Evolutionary conservation across 805 yeast genomes (phyloP), one percentile per base, ranked within the genome.

Genomic region (Yarrowia sp.): DNA sequence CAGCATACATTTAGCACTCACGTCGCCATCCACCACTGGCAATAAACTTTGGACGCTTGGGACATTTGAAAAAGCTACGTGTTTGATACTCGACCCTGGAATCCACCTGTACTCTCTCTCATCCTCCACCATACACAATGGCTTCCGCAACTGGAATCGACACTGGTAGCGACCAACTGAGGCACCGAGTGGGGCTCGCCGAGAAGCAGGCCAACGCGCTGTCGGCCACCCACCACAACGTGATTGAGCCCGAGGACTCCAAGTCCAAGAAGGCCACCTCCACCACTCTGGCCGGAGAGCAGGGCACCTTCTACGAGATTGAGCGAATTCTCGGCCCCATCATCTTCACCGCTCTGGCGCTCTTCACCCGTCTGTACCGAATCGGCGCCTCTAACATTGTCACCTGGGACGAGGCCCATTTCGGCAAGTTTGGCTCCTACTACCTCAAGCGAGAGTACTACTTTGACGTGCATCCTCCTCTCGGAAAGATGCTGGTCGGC

Each of bases 331-430:
- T 63, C 26, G 67, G 67, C 22, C 75, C 75, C 19, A 67, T 73
- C 52, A 35, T 73, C 32, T 73, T 73, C 70, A 73, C 75, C 11
- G 70, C 61, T 12, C 94, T 96, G 75, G 86, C 97, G 5, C 86
- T 91, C 72, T 84, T 75, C 67, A 74, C 79, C 35, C 75, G 81
- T 19, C 70, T 91, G 77, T 87, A 90, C 79, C 83, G 84, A 71
- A 90, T 92, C 74, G 91, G 91, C 61, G 81, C 82, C 66, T 87
- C 90, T 72, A 82, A 85, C 68, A 79, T 82, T 68, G 97, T 93
- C 42, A 92, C 91, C 58, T 93, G 98, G 98, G 98, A 92, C 80
- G 98, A 92, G 77, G 98, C 97, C 49, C 97, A 93, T 81, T 94
- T 94, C 78, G 99, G 98, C 65, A 95, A 94, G 78, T 94, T 94